A percentile compares a stretch with the other conserved stretches of the same genome.
Conservation (phyloP, 306 rosid genomes). For the Boehmeria nivea region DNA sequence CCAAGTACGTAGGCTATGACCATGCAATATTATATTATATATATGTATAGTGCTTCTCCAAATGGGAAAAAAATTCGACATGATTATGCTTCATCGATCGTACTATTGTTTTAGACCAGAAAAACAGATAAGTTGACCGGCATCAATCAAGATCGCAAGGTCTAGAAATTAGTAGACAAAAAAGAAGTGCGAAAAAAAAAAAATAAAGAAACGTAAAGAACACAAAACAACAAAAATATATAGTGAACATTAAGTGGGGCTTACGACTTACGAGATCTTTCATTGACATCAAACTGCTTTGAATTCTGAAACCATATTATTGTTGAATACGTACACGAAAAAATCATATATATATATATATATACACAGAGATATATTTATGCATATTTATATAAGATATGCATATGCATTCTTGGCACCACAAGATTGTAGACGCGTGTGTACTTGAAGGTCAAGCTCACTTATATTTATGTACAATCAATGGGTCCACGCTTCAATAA, state of each 20-base stretch:
- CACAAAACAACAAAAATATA: not conserved
- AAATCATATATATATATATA: too few relatives aligned
- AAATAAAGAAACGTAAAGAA: not conserved
- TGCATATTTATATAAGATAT: not conserved
- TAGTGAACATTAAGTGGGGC: not conserved
- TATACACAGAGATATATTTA: not conserved
- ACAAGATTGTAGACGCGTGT: not conserved
- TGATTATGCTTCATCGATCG: too few relatives aligned
- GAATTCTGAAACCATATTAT: not conserved
- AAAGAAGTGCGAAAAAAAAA: not conserved
- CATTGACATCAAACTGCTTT: not conserved
- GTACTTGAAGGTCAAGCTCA: not conserved
- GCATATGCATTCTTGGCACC: slow-evolving; percentile 6
- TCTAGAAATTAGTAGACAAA: not conserved
- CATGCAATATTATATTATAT: too few relatives aligned
- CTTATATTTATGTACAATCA: not conserved
- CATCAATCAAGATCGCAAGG: too few relatives aligned
- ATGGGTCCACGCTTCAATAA: not conserved
- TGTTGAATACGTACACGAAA: too few relatives aligned
- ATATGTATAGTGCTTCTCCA: too few relatives aligned
- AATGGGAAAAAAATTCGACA: too few relatives aligned
- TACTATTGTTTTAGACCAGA: too few relatives aligned
- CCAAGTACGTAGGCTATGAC: too few relatives aligned
- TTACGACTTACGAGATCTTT: not conserved
- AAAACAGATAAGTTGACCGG: too few relatives aligned